Evolutionary conservation across 2,329 filamentous ascomycete species (phyloP).

Genomic region (Colletotrichum chlorophyti): DNA sequence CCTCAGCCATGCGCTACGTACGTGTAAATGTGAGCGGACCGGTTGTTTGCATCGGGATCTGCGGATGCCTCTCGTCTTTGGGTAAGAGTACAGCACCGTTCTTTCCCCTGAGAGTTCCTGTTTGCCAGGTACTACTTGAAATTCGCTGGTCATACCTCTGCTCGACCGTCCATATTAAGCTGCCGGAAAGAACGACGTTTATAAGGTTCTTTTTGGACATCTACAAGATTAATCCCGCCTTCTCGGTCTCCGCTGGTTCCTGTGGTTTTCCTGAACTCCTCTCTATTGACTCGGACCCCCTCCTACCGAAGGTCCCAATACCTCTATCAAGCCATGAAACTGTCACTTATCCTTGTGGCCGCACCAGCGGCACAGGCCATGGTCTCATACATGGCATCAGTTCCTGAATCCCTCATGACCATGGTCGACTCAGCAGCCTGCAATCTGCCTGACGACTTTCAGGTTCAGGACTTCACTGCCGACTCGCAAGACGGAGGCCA

Average conservation of each 20-base stretch:
- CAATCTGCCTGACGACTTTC: conserved; percentile 45
- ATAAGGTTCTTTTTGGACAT: too few species aligned
- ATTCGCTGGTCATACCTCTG: background rate
- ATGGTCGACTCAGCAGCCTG: conserved; percentile 36
- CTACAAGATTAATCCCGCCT: too few species aligned
- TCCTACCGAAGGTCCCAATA: too few species aligned
- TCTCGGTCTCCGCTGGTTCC: too few species aligned
- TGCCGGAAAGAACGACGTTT: too few species aligned
- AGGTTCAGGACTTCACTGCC: conserved; percentile 45
- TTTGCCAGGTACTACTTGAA: conserved; percentile 7
- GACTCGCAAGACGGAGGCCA: conserved; percentile 41
- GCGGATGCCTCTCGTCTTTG: conserved; percentile 18
- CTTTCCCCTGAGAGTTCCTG: conserved; percentile 8
- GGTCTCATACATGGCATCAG: conserved; percentile 29
- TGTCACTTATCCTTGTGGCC: conserved; percentile 25
- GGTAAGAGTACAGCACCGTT: conserved; percentile 5
- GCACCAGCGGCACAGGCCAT: conserved; percentile 28
- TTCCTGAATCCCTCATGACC: conserved; percentile 28
- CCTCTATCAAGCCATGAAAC: conserved; percentile 24
- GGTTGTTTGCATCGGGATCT: conserved; percentile 29
- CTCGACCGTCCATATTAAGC: conserved; percentile 18
- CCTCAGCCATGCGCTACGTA: conserved; percentile 13
- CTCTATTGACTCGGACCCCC: too few species aligned
- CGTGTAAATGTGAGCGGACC: conserved; percentile 3
- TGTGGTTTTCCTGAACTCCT: too few species aligned